phyloP scores from a whole-genome alignment of 768 basidiomycete genomes.

The Trametes maxima region DNA sequence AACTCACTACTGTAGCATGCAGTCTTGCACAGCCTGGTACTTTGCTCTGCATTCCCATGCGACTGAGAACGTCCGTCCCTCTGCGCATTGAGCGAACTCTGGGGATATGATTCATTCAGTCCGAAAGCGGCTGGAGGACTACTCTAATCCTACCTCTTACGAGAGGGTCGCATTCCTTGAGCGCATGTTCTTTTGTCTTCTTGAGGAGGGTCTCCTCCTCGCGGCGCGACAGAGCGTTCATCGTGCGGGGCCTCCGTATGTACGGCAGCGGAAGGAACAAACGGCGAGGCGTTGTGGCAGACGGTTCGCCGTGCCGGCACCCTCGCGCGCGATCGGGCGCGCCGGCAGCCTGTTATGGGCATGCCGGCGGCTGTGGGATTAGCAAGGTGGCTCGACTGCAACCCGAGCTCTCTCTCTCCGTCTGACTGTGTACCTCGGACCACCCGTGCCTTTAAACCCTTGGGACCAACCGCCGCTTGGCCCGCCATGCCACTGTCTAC shows the following conservation, averaged over 20 bases:
- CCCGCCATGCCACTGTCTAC: slow-evolving; percentile 4
- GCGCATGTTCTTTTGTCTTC: slow-evolving; percentile 74
- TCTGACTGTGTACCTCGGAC: not conserved
- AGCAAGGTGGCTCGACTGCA: slow-evolving; percentile 3
- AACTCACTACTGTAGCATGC: slow-evolving; percentile 79
- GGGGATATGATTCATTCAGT: not conserved
- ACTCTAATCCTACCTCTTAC: slow-evolving; percentile 59
- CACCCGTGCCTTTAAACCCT: not conserved
- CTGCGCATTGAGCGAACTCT: slow-evolving; percentile 88
- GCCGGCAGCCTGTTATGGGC: not conserved
- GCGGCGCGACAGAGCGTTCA: slow-evolving; percentile 85
- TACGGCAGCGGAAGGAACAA: slow-evolving; percentile 4
- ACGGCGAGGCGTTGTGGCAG: slow-evolving; percentile 13
- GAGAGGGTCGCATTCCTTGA: slow-evolving; percentile 74
- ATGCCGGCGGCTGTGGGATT: slow-evolving; percentile 20
- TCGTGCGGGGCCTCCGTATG: slow-evolving; percentile 31
- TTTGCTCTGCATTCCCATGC: slow-evolving; percentile 81
- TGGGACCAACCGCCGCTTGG: not conserved
- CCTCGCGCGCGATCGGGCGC: slow-evolving; percentile 12
- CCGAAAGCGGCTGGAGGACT: not conserved
- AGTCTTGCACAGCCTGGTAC: slow-evolving; percentile 70
- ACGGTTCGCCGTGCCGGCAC: slow-evolving; percentile 22
- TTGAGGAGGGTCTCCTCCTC: slow-evolving; percentile 88
- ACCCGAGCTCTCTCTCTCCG: not conserved
- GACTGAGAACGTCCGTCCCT: slow-evolving; percentile 79